Evolutionary conservation across 179 eudicot species (phyloP).

Genomic region (Actinidia arguta): DNA sequence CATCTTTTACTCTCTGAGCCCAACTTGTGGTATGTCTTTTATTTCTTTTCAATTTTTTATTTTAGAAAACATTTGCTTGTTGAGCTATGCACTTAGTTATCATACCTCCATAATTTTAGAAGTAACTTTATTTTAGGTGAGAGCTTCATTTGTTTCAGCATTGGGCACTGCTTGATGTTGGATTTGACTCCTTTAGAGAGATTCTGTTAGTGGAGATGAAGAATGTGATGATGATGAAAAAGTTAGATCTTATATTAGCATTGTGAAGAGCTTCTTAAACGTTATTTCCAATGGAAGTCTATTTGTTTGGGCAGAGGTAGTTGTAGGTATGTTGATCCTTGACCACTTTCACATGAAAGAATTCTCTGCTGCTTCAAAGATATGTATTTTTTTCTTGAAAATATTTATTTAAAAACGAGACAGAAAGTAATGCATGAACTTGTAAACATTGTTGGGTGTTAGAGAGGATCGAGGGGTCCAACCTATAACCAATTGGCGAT

Average conservation of each 20-base stretch:
- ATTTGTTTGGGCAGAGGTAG: constrained; percentile 92
- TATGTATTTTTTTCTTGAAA: not conserved
- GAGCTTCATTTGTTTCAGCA: constrained; percentile 95
- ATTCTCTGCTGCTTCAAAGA: not conserved
- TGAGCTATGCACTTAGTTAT: constrained; percentile 1
- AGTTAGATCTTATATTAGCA: constrained; percentile 70
- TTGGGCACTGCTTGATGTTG: constrained; percentile 90
- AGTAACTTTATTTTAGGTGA: constrained; percentile 59
- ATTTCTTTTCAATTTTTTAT: not conserved
- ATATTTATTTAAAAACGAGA: not conserved
- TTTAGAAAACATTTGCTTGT: not conserved
- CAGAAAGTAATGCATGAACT: not conserved
- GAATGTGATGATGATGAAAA: constrained; percentile 96
- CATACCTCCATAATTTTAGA: not conserved
- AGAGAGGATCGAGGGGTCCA: too few relatives aligned
- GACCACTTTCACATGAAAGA: not conserved
- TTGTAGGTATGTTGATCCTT: constrained; percentile 67
- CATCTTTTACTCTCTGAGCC: too few relatives aligned
- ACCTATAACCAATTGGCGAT: too few relatives aligned
- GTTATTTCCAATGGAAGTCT: constrained; percentile 98
- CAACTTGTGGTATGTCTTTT: constrained; percentile 16
- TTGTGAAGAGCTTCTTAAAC: constrained; percentile 71
- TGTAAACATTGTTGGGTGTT: not conserved
- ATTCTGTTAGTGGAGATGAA: constrained; percentile 70
- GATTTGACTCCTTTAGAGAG: constrained; percentile 82